Evolutionary conservation across 75 land plant species (phyloP), one percentile per base, ranked within the genome.

Genomic region (Chamaecyparis obtusa): DNA sequence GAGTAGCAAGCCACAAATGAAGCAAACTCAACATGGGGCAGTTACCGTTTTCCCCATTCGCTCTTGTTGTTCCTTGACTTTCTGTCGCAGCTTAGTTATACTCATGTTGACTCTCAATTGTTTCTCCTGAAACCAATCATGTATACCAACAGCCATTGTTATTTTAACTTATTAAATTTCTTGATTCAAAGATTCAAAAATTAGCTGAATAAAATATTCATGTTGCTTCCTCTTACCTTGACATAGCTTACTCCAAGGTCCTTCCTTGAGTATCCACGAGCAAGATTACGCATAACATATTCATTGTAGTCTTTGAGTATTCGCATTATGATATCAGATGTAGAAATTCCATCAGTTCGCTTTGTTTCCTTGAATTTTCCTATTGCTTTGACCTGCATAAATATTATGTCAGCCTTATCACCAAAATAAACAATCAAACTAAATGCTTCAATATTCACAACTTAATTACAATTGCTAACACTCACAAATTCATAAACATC

Each of bases 61-160:
- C 86, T 92, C 95, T 84, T 92, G 95, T 75, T 94, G 94, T 86
- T 92, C 95, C 90, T 91, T 92, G 49, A 92, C 94, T 76, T 91
- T 92, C 84, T 94, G 91, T 19, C 94, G 92, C 81, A 92, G 84
- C 84, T 91, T 92, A 49, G 33, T 89, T 64, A 92, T 91, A 16
- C 95, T 89, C 95, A 92, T 94, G 86, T 91, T 91, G 46, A 92
- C 95, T 80, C 88, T 87, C 77, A 92, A 81, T 78, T 92, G 94
- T 57, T 92, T 94, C 67, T 92, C 95, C 95, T 94, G 87, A 80
- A 88, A 71, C 39, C 21, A 35, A 55, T 64, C 39, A 11, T 35
- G 84, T 33, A 85, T 30, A 85, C 67, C 72, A 39, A 35, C 85
- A 85, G 24, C 21, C 85, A 84, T 32, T 84, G 41, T 85, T 56